Evolutionary conservation across 108 stramenopile species (phyloP).

Genomic region (Hondaea fermentalgiana): DNA sequence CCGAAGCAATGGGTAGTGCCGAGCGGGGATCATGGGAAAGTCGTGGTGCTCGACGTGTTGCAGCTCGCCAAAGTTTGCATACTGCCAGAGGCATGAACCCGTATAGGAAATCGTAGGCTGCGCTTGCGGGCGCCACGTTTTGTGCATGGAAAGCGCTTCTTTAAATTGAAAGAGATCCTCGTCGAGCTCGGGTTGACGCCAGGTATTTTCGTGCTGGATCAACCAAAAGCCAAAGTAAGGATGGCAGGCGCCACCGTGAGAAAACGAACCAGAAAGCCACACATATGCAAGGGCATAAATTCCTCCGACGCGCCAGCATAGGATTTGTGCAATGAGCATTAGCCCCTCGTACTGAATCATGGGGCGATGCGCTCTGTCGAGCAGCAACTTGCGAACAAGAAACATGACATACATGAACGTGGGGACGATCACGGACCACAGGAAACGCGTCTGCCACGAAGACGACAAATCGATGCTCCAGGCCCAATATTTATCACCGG

Average conservation of each 20-base stretch:
- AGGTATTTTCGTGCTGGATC: neutral
- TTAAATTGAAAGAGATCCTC: neutral
- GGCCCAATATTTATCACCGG: neutral
- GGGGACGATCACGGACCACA: neutral
- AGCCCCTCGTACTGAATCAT: neutral
- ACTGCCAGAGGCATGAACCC: neutral
- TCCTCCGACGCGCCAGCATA: neutral
- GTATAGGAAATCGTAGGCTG: neutral
- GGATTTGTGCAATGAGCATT: neutral
- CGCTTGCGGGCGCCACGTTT: neutral
- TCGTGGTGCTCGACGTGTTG: constrained; percentile 76
- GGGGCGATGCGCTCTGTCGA: neutral
- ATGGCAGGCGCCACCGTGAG: neutral
- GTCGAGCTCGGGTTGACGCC: neutral
- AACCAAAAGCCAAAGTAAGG: constrained; percentile 16
- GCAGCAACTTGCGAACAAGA: neutral
- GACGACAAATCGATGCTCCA: neutral
- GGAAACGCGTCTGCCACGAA: neutral
- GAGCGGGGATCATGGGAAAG: constrained; percentile 71
- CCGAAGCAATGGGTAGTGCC: constrained; percentile 64
- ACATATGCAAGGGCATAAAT: neutral
- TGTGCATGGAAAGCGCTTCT: neutral
- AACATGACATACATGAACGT: neutral
- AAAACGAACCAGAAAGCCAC: neutral
- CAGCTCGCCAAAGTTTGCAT: constrained; percentile 1